These are phyloP conservation scores for Saccharomycopsis amapae DNA, from an alignment of 805 yeast genomes.

Conservation along the genomic window DNA sequence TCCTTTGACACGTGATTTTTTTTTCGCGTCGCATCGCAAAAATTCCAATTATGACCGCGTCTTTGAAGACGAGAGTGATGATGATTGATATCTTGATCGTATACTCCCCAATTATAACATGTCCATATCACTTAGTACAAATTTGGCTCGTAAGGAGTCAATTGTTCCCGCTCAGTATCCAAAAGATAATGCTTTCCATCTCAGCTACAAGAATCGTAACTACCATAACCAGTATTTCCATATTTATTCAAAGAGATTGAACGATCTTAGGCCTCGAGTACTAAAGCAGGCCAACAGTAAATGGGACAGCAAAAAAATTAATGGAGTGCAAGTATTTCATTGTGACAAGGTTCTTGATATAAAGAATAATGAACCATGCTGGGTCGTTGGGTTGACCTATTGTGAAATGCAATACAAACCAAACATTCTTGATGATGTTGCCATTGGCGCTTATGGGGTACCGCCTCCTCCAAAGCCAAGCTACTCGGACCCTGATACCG, in stretches of 20 bases:
- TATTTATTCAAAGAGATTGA: slow-evolving; percentile 48
- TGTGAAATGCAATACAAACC: slow-evolving; percentile 82
- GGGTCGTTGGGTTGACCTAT: slow-evolving; percentile 84
- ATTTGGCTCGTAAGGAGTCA: neutral
- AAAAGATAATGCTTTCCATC: slow-evolving; percentile 23
- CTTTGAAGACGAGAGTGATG: no score
- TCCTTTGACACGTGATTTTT: no score
- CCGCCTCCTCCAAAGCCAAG: slow-evolving; percentile 34
- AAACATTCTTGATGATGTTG: slow-evolving; percentile 75
- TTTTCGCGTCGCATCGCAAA: no score
- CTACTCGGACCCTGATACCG: slow-evolving; percentile 49
- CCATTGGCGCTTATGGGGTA: slow-evolving; percentile 40
- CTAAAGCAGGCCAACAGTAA: slow-evolving; percentile 38
- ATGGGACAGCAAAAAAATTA: slow-evolving; percentile 49
- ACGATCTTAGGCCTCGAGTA: slow-evolving; percentile 40
- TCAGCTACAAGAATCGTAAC: slow-evolving; percentile 32
- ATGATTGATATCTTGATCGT: no score
- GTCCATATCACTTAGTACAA: neutral
- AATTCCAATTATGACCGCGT: no score
- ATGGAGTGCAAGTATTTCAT: slow-evolving; percentile 32
- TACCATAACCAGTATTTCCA: slow-evolving; percentile 53
- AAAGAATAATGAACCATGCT: slow-evolving; percentile 51
- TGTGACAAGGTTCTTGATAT: slow-evolving; percentile 57
- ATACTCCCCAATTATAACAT: no score
- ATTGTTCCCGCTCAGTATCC: slow-evolving; percentile 5